phyloP scores from a whole-genome alignment of 129 eudicot genomes.

The Chrysanthemum makinoi region DNA sequence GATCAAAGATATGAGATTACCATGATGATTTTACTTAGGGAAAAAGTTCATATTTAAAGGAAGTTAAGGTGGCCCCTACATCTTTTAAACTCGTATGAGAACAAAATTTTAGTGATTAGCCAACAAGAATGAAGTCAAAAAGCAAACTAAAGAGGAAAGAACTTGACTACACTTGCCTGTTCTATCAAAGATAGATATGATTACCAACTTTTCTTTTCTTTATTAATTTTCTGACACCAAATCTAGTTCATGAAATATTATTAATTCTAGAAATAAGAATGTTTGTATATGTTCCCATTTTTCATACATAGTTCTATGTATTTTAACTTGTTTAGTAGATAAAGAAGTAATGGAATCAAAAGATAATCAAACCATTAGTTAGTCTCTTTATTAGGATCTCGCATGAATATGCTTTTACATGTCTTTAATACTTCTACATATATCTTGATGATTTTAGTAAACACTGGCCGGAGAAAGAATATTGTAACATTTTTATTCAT shows the following conservation, averaged over 20 bases:
- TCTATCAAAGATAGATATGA: constrained; percentile 34
- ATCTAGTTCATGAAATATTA: constrained; percentile 16
- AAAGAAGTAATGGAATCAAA: background rate
- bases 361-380: background rate
- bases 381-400: too few relatives aligned
- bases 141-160: constrained; percentile 40
- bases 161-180: constrained; percentile 33
- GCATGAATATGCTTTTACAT: too few relatives aligned
- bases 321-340: background rate
- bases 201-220: constrained; percentile 38
- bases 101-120: constrained; percentile 41
- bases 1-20: constrained; percentile 24
- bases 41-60: constrained; percentile 24
- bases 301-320: background rate
- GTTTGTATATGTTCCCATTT: background rate
- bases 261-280: background rate
- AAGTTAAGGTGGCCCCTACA: constrained; percentile 51
- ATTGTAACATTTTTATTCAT: background rate
- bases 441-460: too few relatives aligned
- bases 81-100: constrained; percentile 47
- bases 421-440: too few relatives aligned
- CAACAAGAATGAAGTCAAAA: constrained; percentile 49
- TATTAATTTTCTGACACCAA: constrained; percentile 29
- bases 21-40: constrained; percentile 21
- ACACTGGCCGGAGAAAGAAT: too few relatives aligned